These are phyloP conservation scores for Cryomyces minteri DNA, from an alignment of 495 filamentous ascomycete genomes.

Conservation along the genomic window DNA sequence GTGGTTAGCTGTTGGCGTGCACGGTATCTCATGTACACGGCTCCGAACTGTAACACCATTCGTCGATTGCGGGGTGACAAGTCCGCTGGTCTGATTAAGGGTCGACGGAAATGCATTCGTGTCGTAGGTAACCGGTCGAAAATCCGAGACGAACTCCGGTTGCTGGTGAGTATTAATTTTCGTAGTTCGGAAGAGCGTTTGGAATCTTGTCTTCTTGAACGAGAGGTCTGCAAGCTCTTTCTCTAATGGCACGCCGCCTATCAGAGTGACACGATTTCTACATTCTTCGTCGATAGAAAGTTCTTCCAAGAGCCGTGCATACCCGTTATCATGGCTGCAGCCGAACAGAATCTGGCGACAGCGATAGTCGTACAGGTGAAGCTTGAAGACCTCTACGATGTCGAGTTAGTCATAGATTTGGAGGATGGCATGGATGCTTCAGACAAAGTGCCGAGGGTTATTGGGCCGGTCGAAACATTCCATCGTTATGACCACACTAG, in stretches of 20 bases:
- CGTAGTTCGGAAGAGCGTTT: constrained; percentile 44
- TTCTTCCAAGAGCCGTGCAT: constrained; percentile 50
- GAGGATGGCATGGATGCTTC: too few relatives aligned
- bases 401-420: background rate
- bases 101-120: too few relatives aligned
- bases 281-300: constrained; percentile 33
- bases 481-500: too few relatives aligned
- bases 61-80: too few relatives aligned
- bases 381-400: constrained; percentile 48
- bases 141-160: too few relatives aligned
- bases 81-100: too few relatives aligned
- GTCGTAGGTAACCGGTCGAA: too few relatives aligned
- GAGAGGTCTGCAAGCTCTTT: constrained; percentile 38
- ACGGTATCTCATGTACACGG: too few relatives aligned
- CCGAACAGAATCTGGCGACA: constrained; percentile 72
- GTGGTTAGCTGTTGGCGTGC: too few relatives aligned
- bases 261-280: constrained; percentile 42
- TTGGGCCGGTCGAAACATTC: too few relatives aligned
- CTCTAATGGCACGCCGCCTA: constrained; percentile 58
- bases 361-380: constrained; percentile 47
- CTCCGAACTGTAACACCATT: too few relatives aligned
- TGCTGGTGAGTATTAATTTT: constrained; percentile 31
- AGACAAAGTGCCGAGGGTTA: too few relatives aligned
- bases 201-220: constrained; percentile 40
- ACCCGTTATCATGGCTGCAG: constrained; percentile 58